Base-by-base conservation (phyloP, 176 grass and related monocot genomes). In the Canna indica region DNA sequence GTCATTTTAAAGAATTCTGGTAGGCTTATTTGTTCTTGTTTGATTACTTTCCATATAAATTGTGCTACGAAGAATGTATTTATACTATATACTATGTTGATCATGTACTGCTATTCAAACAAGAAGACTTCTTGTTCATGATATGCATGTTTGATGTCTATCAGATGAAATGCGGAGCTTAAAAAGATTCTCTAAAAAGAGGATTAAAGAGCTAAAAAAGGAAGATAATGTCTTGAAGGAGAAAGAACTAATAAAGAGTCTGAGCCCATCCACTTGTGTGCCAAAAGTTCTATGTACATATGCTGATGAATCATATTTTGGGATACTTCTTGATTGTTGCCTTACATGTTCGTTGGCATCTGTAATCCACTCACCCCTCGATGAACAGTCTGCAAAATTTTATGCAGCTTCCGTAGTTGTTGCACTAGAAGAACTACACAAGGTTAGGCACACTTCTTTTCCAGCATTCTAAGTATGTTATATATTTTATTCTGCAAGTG, bases 171-270 rank as follows among this genome's bases (percentile, higher is more conserved):
- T 97, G 14, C 77, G 64, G 83, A 87, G 71, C 83, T 81, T 97
- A 33, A 97, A 87, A 90, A 90, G 84, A 73, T 97, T 90, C 83
- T 92, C 90, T 64, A 97, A 84, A 41, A 89, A 67, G 73, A 92
- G 82, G 80, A 83, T 92, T 52, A 90, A 90, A 77, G 88, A 90
- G 62, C 86, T 97, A 44, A 83, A 83, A 67, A 97, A 92, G 74
- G 86, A 92, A 83, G 52, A 56, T 33, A 77, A 90, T 68, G 84
- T 92, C 34, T 77, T 83, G 71, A 80, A 83, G 77, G 93, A 97
- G 73, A 97, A 83, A 80, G 65, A 90, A 22, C 57, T 92, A 26
- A 76, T 97, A 45, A 92, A 85, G 79, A 83, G 70, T 78, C 79
- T 97, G 78, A 90, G 80, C 70, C 59, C 57, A 67, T 85, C 77